phyloP scores from a whole-genome alignment of 2,329 filamentous ascomycete species.

The Fusarium sterilihyphosum region DNA sequence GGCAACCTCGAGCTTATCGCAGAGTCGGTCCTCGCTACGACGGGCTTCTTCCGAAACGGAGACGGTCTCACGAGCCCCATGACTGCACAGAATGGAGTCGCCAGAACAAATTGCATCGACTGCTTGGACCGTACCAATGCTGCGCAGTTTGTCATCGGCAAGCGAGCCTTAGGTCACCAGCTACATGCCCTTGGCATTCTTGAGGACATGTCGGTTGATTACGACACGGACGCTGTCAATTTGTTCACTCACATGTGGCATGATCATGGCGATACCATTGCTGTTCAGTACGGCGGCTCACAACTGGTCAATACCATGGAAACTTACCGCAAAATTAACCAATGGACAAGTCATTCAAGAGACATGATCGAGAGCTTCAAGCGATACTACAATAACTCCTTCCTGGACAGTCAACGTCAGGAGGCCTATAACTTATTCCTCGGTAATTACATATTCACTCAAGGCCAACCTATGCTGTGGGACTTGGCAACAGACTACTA shows the following conservation, averaged over 20 bases:
- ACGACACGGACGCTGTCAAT: constrained; percentile 95
- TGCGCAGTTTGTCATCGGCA: constrained; percentile 97
- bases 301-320: constrained; percentile 99
- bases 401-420: constrained; percentile 95
- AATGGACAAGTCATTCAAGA: constrained; percentile 96
- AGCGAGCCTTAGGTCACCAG: constrained; percentile 90
- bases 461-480: constrained; percentile 95
- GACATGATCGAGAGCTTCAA: constrained; percentile 99
- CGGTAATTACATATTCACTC: constrained; percentile 90
- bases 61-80: constrained; percentile 70
- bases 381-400: constrained; percentile 98
- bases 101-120: constrained; percentile 97
- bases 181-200: constrained; percentile 92
- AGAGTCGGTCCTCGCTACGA: constrained; percentile 84
- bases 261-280: constrained; percentile 96
- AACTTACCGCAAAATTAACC: constrained; percentile 98
- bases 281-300: constrained; percentile 95
- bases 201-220: constrained; percentile 80
- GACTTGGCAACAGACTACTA: constrained; percentile 96
- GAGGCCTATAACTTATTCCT: constrained; percentile 98
- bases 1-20: constrained; percentile 89
- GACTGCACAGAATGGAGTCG: constrained; percentile 89
- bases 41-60: constrained; percentile 95
- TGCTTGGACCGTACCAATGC: constrained; percentile 97
- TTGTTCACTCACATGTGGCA: constrained; percentile 99